Conservation (phyloP, 257 asterid genomes). For the Salvia splendens region DNA sequence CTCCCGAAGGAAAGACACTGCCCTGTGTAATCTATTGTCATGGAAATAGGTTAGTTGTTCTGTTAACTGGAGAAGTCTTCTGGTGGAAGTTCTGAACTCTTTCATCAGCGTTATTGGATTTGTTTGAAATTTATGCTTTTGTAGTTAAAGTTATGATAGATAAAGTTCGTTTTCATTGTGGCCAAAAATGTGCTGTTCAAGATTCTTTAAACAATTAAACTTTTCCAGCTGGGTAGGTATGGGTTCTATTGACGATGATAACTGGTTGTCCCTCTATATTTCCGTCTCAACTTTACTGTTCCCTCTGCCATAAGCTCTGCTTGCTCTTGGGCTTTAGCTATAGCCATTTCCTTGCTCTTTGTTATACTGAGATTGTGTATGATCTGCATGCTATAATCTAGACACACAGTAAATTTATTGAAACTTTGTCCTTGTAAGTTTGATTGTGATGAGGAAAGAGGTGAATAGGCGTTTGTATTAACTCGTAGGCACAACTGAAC, state of each 20-base stretch:
- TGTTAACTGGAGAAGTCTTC: constrained; percentile 11
- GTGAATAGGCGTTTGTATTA: neutral
- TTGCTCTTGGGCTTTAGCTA: neutral
- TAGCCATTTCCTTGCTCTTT: constrained; percentile 1
- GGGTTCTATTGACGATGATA: too few species aligned
- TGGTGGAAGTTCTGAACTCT: constrained; percentile 17
- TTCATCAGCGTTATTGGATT: constrained; percentile 17
- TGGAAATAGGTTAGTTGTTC: constrained; percentile 79
- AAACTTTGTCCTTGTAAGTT: neutral
- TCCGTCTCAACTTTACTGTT: neutral
- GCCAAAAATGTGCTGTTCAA: constrained; percentile 1
- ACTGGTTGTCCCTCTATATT: neutral
- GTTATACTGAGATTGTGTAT: neutral
- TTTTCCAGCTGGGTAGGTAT: too few species aligned
- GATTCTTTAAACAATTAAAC: neutral
- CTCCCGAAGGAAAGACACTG: constrained; percentile 65
- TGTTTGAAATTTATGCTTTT: constrained; percentile 1
- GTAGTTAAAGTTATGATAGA: neutral
- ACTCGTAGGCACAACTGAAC: neutral
- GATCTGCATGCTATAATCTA: neutral
- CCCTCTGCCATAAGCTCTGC: neutral
- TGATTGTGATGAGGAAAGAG: neutral
- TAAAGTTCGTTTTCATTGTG: constrained; percentile 7
- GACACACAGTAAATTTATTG: neutral
- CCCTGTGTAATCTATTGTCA: constrained; percentile 96